Base-by-base conservation (phyloP, 768 basidiomycete genomes). In the Hygrophorus pudorinus region DNA sequence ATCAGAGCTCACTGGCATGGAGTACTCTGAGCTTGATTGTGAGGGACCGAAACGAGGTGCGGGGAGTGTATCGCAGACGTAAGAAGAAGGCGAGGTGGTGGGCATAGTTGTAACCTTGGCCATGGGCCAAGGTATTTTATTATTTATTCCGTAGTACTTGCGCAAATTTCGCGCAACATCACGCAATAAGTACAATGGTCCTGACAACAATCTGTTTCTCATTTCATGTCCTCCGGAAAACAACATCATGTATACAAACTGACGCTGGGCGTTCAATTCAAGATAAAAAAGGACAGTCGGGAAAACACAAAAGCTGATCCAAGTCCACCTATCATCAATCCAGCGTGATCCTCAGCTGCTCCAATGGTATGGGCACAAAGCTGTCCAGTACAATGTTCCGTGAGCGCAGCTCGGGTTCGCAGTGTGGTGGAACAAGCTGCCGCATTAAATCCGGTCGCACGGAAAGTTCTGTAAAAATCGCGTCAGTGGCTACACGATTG, bases 331-430 rank as follows among this genome's bases (percentile, higher is more conserved):
- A 46, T 48, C 14, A 37, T 84, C 73, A 91, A 65, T 97, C 92
- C 67, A 97, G 76, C 64, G 84, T 80, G 66, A 97, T 90, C 72
- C 82, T 81, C 68, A 97, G 68, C 65, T 96, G 82, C 62, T 98
- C 93, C 64, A 92, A 71, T 64, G 94, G 92, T 84, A 97, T 94
- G 64, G 96, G 96, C 64, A 84, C 85, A 71, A 97, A 98, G 52
- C 77, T 79, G 59, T 93, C 81, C 63, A 97, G 65, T 61, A 83
- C 76, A 68, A 97, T 88, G 38, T 79, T 80, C 65, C 88, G 80
- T 52, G 76, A 81, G 66, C 75, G 76, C 63, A 99, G 78, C 72
- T 89, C 90, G 52, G 80, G 67, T 75, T 97, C 91, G 65, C 81
- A 85, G 66, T 90, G 81, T 55, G 78, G 68, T 43, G 96, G 96